phyloP scores from a whole-genome alignment of 129 eudicot species.

The carrot (Daucus carota) region DNA sequence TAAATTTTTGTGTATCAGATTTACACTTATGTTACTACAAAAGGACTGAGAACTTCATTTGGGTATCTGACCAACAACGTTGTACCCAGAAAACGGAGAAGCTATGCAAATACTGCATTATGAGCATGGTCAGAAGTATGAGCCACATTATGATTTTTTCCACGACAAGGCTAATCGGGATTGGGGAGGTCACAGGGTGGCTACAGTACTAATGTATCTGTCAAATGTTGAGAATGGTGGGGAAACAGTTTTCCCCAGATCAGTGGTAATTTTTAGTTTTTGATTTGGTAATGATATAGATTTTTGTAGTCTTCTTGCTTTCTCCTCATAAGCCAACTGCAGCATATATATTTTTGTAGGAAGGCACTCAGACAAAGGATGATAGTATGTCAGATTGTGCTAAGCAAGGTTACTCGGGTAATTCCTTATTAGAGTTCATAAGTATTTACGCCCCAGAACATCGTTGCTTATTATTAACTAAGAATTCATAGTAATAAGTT shows the following conservation, averaged over 20 bases:
- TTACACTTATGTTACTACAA: not conserved
- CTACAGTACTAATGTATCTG: conserved; percentile 82
- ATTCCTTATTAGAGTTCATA: not conserved
- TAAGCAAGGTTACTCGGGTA: conserved; percentile 69
- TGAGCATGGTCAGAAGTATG: conserved; percentile 76
- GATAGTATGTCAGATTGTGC: conserved; percentile 82
- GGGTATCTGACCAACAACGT: not conserved
- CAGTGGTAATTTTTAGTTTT: conserved; percentile 32
- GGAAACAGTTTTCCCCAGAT: conserved; percentile 66
- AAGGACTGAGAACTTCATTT: not conserved
- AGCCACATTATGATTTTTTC: conserved; percentile 76
- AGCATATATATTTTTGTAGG: conserved; percentile 20
- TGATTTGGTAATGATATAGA: not conserved
- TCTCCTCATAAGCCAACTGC: not conserved
- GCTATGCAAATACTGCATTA: conserved; percentile 62
- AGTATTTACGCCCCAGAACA: not conserved
- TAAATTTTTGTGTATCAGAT: conserved; percentile 25
- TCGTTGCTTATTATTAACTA: not conserved
- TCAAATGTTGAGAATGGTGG: conserved; percentile 70
- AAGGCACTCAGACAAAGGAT: conserved; percentile 45
- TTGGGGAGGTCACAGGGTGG: conserved; percentile 70
- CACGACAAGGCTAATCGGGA: conserved; percentile 50
- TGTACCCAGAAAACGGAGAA: conserved; percentile 67
- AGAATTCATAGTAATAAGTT: not conserved
- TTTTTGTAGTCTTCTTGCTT: not conserved